Evolutionary conservation across 805 yeast genomes (phyloP).

Genomic region (Wickerhamomyces silvicola): DNA sequence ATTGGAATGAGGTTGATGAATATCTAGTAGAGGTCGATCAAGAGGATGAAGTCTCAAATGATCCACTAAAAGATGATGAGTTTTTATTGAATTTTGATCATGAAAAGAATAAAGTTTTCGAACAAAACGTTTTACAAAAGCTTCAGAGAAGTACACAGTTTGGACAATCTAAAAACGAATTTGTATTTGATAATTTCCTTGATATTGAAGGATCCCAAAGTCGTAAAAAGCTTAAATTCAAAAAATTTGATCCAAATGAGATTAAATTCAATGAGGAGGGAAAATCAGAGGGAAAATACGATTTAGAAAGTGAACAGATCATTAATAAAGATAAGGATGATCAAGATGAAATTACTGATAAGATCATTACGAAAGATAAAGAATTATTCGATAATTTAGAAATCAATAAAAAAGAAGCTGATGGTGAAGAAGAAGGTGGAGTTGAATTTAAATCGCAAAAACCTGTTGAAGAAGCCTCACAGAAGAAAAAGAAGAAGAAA

Average conservation of each 20-base stretch:
- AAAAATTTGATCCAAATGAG: slow-evolving; percentile 9
- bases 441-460: slow-evolving; percentile 20
- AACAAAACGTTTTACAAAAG: slow-evolving; percentile 15
- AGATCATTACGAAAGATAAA: slow-evolving; percentile 15
- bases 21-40: slow-evolving; percentile 21
- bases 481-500: slow-evolving; percentile 9
- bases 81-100: slow-evolving; percentile 15
- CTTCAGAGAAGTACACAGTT: slow-evolving; percentile 14
- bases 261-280: slow-evolving; percentile 2
- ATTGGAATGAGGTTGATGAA: slow-evolving; percentile 62
- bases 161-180: slow-evolving; percentile 16
- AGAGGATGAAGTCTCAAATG: slow-evolving; percentile 5
- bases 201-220: slow-evolving; percentile 12
- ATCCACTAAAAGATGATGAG: slow-evolving; percentile 11
- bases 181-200: slow-evolving; percentile 13
- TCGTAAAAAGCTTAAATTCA: slow-evolving; percentile 17
- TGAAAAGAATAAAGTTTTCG: slow-evolving; percentile 15
- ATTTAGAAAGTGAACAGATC: slow-evolving; percentile 17
- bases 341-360: slow-evolving; percentile 5
- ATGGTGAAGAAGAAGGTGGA: slow-evolving; percentile 24
- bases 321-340: slow-evolving; percentile 13
- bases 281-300: slow-evolving; percentile 18
- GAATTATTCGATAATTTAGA: slow-evolving; percentile 19
- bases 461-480: slow-evolving; percentile 16
- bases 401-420: slow-evolving; percentile 16